Base-by-base conservation (phyloP, 2,329 filamentous ascomycete genomes). In the Colletotrichum falcatum region DNA sequence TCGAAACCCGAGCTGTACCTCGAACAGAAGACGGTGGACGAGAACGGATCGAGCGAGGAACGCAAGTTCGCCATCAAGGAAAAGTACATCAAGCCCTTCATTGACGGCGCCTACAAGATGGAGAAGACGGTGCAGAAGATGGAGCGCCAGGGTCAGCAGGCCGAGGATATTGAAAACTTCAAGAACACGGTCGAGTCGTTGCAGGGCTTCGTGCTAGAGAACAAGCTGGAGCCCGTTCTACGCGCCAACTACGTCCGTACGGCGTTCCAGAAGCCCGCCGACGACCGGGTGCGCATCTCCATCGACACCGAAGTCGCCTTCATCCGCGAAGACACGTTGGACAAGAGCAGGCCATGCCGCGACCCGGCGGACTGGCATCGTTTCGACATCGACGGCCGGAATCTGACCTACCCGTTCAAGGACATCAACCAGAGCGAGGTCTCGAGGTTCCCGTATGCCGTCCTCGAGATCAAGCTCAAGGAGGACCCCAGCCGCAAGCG, bases 211-310 rank as follows among this genome's bases (percentile, higher is more conserved):
- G 90, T 98, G 78, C 88, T 89, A 76, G 87, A 92, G 58, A 89
- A 93, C 76, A 88, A 92, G 65, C 85, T 99, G 20, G 90, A 95
- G 78, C 96, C 96, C 6, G 88, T 97, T 39, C 81, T 99, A 63
- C 90, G 96, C 61, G 96, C 96, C 73, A 97, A 97, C 82, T 98
- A 98, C 80, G 93, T 91, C 48, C 92, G 96, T 72, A 97, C 94
- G 1, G 96, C 96, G 1, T 99, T 98, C 84, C 96, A 99, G 81
- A 97, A 97, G 74, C 96, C 96, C 7, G 90, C 93, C 18, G 95
- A 99, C 78, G 91, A 97, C 79, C 92, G 93, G 26, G 91, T 99
- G 56, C 91, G 96, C 65, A 93, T 99, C 75, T 95, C 94, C 7
- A 92, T 99, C 70, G 96, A 99, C 79, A 98, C 94, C 0, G 90